A percentile compares a stretch with the other conserved stretches of the same genome.
These are phyloP conservation scores for Immersiella caudata DNA, from an alignment of 495 filamentous ascomycete genomes.

Conservation along the genomic window DNA sequence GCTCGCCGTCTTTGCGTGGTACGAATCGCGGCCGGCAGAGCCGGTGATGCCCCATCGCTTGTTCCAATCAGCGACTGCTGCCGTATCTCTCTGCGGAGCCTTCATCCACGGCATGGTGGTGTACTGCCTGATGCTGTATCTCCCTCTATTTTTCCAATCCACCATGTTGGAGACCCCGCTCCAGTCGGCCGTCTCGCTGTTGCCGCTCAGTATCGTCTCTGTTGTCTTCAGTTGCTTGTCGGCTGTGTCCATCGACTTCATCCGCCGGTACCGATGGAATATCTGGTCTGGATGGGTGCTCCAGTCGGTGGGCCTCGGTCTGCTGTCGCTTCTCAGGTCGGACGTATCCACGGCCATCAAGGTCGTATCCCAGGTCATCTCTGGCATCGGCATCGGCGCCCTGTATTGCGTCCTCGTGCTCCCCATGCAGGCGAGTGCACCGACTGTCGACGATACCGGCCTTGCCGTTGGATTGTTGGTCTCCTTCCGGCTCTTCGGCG, in stretches of 20 bases:
- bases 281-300: conserved; percentile 36
- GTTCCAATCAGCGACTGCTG: conserved; percentile 37
- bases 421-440: conserved; percentile 43
- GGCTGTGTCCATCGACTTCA: conserved; percentile 25
- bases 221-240: conserved; percentile 26
- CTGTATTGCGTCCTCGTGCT: conserved; percentile 29
- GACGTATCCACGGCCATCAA: conserved; percentile 23
- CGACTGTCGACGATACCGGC: conserved; percentile 43
- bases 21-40: conserved; percentile 36
- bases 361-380: conserved; percentile 34
- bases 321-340: conserved; percentile 28
- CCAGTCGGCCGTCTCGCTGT: conserved; percentile 32
- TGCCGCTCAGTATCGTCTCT: conserved; percentile 31
- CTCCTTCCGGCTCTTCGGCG: conserved; percentile 44
- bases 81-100: conserved; percentile 30
- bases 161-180: conserved; percentile 36
- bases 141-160: conserved; percentile 45
- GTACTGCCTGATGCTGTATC: conserved; percentile 38
- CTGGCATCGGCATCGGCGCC: conserved; percentile 33
- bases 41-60: conserved; percentile 42
- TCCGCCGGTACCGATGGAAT: conserved; percentile 27
- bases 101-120: conserved; percentile 41
- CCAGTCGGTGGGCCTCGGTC: conserved; percentile 29
- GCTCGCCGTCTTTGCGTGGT: conserved; percentile 41
- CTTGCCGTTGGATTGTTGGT: conserved; percentile 42